Evolutionary conservation across 345 rosid species (phyloP).

Genomic region (Syzygium grande): DNA sequence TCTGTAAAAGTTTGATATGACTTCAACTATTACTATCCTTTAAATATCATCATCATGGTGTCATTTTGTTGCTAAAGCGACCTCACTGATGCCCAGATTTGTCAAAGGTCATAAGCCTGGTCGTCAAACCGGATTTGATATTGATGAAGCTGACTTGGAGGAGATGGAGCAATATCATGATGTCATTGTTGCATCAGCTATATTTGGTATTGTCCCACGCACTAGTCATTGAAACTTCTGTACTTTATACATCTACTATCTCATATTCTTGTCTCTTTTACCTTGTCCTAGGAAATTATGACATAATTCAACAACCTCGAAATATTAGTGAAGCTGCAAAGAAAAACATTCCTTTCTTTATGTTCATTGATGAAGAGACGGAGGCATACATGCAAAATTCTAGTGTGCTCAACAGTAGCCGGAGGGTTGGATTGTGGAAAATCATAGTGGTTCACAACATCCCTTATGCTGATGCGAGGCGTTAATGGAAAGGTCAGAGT

Average conservation of each 20-base stretch:
- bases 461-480: conserved; percentile 79
- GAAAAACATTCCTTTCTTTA: conserved; percentile 61
- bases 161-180: conserved; percentile 57
- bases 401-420: conserved; percentile 38
- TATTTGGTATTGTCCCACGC: conserved; percentile 54
- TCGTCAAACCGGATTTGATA: conserved; percentile 63
- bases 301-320: conserved; percentile 66
- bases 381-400: conserved; percentile 58
- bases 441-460: conserved; percentile 55
- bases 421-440: conserved; percentile 79
- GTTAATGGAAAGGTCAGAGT: conserved; percentile 66
- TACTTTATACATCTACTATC: background rate
- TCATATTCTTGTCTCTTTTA: background rate
- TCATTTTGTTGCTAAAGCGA: background rate
- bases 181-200: conserved; percentile 82
- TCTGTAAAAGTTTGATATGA: background rate
- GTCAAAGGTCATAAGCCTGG: conserved; percentile 72
- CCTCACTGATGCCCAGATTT: conserved; percentile 29
- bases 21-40: background rate
- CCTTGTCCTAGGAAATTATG: conserved; percentile 60
- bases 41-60: background rate
- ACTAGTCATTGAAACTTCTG: background rate
- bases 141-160: conserved; percentile 57
- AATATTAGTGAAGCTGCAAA: conserved; percentile 57
- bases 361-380: conserved; percentile 89